Conservation (phyloP, 345 rosid species). For the Psidium guajava region DNA sequence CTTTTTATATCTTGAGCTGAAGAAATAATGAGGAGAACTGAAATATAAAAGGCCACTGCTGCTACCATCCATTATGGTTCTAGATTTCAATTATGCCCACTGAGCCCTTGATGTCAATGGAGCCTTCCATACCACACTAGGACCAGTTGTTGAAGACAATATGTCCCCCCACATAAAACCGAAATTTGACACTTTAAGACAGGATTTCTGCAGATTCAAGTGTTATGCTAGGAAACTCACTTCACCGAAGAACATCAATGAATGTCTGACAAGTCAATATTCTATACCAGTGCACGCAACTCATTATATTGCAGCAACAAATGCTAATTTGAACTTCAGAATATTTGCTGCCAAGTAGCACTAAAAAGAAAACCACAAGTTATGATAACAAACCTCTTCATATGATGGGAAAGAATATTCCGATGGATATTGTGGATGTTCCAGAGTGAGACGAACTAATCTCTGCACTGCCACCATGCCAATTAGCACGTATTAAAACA, state of each 20-base stretch:
- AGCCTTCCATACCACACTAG: not conserved
- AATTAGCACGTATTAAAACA: conserved; percentile 9
- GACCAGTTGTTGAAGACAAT: not conserved
- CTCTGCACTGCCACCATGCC: conserved; percentile 55
- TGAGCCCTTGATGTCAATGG: not conserved
- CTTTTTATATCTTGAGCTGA: not conserved
- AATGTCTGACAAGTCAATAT: not conserved
- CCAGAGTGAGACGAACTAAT: conserved; percentile 59
- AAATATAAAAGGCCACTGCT: not conserved
- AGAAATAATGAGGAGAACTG: not conserved
- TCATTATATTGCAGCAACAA: not conserved
- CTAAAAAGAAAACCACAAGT: not conserved
- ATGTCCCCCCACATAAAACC: not conserved
- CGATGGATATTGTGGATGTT: conserved; percentile 32
- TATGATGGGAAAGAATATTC: conserved; percentile 50
- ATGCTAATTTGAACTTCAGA: not conserved
- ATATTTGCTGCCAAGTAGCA: not conserved
- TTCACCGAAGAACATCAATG: not conserved
- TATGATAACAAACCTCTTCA: conserved; percentile 38
- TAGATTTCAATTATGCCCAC: not conserved
- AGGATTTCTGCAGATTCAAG: not conserved
- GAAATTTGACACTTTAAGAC: not conserved
- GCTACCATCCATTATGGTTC: not conserved
- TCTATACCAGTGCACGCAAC: not conserved
- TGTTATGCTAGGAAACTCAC: not conserved